Percentiles rank a stretch among this genome's conserved stretches.
These are phyloP conservation scores for Cyberlindnera nakhonratchasimensis DNA, from an alignment of 805 yeast genomes.

Conservation along the genomic window DNA sequence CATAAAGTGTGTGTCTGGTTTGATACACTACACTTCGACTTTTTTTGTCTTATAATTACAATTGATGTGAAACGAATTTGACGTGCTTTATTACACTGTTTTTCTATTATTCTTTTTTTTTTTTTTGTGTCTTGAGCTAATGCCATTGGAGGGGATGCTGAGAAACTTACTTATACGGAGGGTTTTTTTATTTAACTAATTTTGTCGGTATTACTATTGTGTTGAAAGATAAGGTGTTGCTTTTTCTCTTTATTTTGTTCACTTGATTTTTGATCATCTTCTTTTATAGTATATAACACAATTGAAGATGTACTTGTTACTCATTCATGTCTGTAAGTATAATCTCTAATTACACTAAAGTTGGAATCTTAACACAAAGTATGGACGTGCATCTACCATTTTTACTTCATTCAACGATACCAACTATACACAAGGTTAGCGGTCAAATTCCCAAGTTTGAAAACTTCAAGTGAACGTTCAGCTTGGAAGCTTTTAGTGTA, in stretches of 20 bases:
- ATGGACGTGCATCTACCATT: too few species aligned
- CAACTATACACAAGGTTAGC: too few species aligned
- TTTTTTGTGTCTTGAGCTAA: too few species aligned
- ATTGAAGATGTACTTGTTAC: too few species aligned
- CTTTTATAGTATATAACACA: neutral
- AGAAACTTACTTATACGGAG: neutral
- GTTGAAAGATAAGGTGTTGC: neutral
- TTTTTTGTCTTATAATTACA: conserved; percentile 2
- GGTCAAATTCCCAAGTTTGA: conserved; percentile 12
- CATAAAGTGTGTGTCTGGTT: conserved; percentile 2
- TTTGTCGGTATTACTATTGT: conserved; percentile 1
- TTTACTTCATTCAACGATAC: too few species aligned
- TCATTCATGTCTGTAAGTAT: too few species aligned
- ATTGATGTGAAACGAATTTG: conserved; percentile 9
- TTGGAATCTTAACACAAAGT: too few species aligned
- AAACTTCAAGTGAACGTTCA: conserved; percentile 17
- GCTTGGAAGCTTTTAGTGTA: conserved; percentile 4
- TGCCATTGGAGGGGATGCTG: neutral
- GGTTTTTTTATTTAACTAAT: neutral
- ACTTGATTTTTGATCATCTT: neutral
- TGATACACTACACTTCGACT: conserved; percentile 1
- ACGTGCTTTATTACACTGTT: conserved; percentile 1
- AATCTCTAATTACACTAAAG: too few species aligned
- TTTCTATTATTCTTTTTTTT: neutral
- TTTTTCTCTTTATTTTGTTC: conserved; percentile 1